Conservation (phyloP, 2,329 filamentous ascomycete species). For the Apiospora hydei region DNA sequence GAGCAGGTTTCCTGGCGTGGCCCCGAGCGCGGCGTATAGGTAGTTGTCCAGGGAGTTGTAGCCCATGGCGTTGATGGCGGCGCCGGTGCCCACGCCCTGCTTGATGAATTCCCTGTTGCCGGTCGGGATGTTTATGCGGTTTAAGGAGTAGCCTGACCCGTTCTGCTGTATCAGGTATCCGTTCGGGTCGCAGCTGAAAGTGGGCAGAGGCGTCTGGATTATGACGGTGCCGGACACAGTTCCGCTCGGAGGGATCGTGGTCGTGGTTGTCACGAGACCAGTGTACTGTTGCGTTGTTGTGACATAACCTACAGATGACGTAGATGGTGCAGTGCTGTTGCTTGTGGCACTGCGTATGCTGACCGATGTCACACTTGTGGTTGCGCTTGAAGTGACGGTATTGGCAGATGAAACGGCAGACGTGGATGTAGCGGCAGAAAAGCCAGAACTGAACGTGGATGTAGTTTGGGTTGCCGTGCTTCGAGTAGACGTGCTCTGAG, state of each 20-base stretch:
- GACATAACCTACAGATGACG: too few relatives aligned
- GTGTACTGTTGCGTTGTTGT: background rate
- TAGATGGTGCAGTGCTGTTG: background rate
- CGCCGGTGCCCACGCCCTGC: slow-evolving; percentile 26
- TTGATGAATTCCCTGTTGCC: slow-evolving; percentile 18
- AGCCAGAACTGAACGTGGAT: background rate
- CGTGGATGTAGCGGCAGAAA: background rate
- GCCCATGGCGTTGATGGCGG: slow-evolving; percentile 35
- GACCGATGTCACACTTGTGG: background rate
- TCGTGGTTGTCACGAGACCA: too few relatives aligned
- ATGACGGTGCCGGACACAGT: too few relatives aligned
- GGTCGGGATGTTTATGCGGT: slow-evolving; percentile 30
- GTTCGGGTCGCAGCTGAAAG: slow-evolving; percentile 27
- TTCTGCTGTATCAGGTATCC: slow-evolving; percentile 31
- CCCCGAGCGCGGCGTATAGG: slow-evolving; percentile 31
- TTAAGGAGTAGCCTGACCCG: background rate
- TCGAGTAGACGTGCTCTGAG: too few relatives aligned
- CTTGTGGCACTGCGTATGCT: background rate
- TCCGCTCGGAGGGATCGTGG: too few relatives aligned
- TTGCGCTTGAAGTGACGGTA: background rate
- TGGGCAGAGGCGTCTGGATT: slow-evolving; percentile 22
- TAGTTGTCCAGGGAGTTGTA: slow-evolving; percentile 37
- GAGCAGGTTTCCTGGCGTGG: slow-evolving; percentile 27
- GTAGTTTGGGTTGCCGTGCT: background rate
- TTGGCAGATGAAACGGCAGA: background rate